These are phyloP conservation scores for Elongisporangium undulatum DNA, from an alignment of 352 stramenopile species.

Conservation along the genomic window DNA sequence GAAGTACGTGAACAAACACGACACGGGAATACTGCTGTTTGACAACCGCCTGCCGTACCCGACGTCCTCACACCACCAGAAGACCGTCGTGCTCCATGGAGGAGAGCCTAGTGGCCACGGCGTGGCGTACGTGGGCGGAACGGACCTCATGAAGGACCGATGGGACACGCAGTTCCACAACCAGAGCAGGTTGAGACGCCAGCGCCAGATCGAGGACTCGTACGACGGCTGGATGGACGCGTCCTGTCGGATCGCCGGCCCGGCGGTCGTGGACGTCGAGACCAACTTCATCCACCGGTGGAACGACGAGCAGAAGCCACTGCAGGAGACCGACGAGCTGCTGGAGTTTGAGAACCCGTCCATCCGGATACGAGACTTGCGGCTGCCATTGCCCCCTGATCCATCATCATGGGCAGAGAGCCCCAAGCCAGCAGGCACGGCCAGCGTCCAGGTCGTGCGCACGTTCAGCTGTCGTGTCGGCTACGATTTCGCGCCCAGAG, in stretches of 20 bases:
- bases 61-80: constrained; percentile 44
- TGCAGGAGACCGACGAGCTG: constrained; percentile 22
- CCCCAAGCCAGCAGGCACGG: constrained; percentile 7
- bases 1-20: constrained; percentile 42
- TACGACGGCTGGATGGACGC: constrained; percentile 57
- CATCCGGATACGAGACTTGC: constrained; percentile 6
- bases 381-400: not conserved
- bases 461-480: constrained; percentile 54
- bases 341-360: constrained; percentile 45
- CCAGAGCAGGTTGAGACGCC: constrained; percentile 24
- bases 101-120: constrained; percentile 9
- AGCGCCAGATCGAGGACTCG: constrained; percentile 15
- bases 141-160: constrained; percentile 49
- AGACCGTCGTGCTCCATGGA: constrained; percentile 24
- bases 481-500: constrained; percentile 48
- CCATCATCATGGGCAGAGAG: not conserved
- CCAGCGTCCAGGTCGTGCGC: constrained; percentile 50
- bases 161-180: constrained; percentile 58
- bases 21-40: constrained; percentile 29
- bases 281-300: constrained; percentile 51
- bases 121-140: constrained; percentile 44
- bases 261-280: constrained; percentile 40
- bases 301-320: constrained; percentile 32
- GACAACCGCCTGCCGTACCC: constrained; percentile 33
- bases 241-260: constrained; percentile 34